These are phyloP conservation scores for Fraxinus cuspidata DNA, from an alignment of 257 asterid genomes.

Conservation along the genomic window DNA sequence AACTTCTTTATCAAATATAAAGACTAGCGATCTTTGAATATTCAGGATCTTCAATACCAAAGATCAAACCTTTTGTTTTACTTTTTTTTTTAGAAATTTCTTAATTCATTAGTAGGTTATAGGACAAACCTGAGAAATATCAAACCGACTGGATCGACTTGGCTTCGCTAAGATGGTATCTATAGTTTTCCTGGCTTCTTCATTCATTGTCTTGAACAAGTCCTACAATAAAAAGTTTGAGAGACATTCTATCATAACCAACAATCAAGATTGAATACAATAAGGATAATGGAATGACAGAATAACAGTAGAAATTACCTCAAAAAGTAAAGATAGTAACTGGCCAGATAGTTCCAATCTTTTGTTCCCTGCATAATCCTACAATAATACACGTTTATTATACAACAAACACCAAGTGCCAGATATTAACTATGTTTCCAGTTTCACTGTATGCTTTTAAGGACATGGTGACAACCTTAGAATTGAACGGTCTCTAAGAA, in stretches of 20 bases:
- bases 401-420: slow-evolving; percentile 16
- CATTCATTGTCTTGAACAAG: slow-evolving; percentile 87
- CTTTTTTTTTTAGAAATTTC: neutral
- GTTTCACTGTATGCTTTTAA: slow-evolving; percentile 14
- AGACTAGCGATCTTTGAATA: neutral
- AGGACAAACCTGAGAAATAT: slow-evolving; percentile 64
- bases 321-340: slow-evolving; percentile 80
- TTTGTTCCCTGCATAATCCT: slow-evolving; percentile 98
- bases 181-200: slow-evolving; percentile 41
- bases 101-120: slow-evolving; percentile 6
- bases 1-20: neutral
- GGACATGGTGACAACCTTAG: slow-evolving; percentile 7
- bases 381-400: slow-evolving; percentile 17
- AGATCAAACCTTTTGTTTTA: slow-evolving; percentile 4
- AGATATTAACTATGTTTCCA: slow-evolving; percentile 5
- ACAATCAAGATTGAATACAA: slow-evolving; percentile 1
- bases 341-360: slow-evolving; percentile 96
- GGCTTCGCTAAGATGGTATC: slow-evolving; percentile 47
- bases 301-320: slow-evolving; percentile 48
- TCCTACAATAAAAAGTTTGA: slow-evolving; percentile 53
- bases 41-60: neutral
- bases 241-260: slow-evolving; percentile 11
- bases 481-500: slow-evolving; percentile 5
- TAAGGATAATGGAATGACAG: slow-evolving; percentile 11
- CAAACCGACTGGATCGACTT: slow-evolving; percentile 53